These are phyloP conservation scores for Lentithecium fluviatile DNA, from an alignment of 495 filamentous ascomycete species.

Conservation along the genomic window DNA sequence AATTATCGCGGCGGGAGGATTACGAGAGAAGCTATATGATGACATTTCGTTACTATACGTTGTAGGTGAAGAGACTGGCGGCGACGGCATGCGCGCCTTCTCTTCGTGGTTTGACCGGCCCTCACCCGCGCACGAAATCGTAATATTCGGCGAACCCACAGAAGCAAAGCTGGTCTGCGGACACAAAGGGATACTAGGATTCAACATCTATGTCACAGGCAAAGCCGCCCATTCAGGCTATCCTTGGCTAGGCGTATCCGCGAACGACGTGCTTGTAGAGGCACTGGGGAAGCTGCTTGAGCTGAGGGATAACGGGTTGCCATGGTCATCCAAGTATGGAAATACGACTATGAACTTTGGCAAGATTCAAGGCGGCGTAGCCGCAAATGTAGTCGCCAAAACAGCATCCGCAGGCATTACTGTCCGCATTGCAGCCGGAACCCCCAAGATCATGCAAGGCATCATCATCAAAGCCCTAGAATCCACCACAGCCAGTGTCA, in stretches of 20 bases:
- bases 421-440: constrained; percentile 72
- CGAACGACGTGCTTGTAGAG: constrained; percentile 69
- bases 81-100: constrained; percentile 73
- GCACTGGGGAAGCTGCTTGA: constrained; percentile 63
- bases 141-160: constrained; percentile 92
- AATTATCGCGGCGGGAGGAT: constrained; percentile 67
- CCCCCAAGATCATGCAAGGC: constrained; percentile 54
- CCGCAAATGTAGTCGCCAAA: constrained; percentile 81
- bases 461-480: constrained; percentile 60
- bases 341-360: constrained; percentile 88
- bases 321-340: constrained; percentile 72
- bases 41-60: constrained; percentile 78
- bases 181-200: constrained; percentile 77
- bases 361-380: constrained; percentile 73
- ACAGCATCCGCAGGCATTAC: constrained; percentile 64
- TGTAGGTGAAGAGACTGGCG: constrained; percentile 79
- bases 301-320: constrained; percentile 58
- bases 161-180: constrained; percentile 81
- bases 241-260: constrained; percentile 77
- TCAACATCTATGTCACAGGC: constrained; percentile 64
- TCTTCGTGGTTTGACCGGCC: constrained; percentile 53
- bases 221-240: constrained; percentile 88
- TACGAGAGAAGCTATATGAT: constrained; percentile 39
- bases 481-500: constrained; percentile 28
- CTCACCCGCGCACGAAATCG: constrained; percentile 54